Evolutionary conservation across 2,329 filamentous ascomycete species (phyloP).

Genomic region (Cordyceps cicadae): DNA sequence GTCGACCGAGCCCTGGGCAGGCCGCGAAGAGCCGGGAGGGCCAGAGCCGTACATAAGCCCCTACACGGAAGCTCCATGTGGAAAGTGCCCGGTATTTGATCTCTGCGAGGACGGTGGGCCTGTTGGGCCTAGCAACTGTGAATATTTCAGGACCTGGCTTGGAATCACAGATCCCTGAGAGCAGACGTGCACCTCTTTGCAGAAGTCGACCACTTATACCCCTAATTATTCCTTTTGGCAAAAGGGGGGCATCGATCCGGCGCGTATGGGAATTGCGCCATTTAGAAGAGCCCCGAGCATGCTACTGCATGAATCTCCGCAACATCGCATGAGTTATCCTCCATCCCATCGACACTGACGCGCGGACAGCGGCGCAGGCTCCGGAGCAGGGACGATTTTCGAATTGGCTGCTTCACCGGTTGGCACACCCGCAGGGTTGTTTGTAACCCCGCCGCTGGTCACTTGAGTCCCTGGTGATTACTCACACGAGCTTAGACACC

Average conservation of each 20-base stretch:
- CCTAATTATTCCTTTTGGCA: neutral
- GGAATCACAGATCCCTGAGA: constrained; percentile 29
- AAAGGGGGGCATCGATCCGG: neutral
- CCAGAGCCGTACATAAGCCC: constrained; percentile 53
- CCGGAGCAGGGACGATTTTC: too few relatives aligned
- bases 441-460: too few relatives aligned
- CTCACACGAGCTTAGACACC: too few relatives aligned
- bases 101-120: constrained; percentile 86
- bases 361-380: too few relatives aligned
- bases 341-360: too few relatives aligned
- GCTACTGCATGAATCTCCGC: neutral
- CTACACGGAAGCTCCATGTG: constrained; percentile 83
- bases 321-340: neutral
- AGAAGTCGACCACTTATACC: neutral
- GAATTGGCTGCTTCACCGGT: too few relatives aligned
- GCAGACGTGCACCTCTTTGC: neutral
- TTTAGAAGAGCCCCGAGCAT: too few relatives aligned
- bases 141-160: constrained; percentile 86
- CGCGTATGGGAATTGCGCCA: neutral
- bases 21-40: constrained; percentile 28
- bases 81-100: constrained; percentile 85
- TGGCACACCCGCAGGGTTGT: too few relatives aligned
- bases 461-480: too few relatives aligned
- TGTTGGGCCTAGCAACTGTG: constrained; percentile 81
- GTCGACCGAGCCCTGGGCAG: constrained; percentile 32